Percentiles rank a stretch among this genome's conserved stretches.
phyloP scores from a whole-genome alignment of 495 filamentous ascomycete species.

The Bathelium albidoporum region DNA sequence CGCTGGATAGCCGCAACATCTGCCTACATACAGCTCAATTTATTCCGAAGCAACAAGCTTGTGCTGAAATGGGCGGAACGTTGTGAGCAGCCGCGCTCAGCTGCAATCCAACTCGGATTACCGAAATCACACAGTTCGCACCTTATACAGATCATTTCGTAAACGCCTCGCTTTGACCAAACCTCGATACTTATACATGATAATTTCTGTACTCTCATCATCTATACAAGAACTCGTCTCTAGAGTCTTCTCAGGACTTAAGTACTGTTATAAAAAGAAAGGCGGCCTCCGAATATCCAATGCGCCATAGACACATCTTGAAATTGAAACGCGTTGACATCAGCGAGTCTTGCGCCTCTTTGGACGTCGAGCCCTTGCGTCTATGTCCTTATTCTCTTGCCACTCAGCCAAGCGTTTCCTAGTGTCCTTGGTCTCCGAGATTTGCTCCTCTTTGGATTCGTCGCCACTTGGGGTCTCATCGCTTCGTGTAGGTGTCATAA shows the following conservation, averaged over 20 bases:
- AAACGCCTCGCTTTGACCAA: too few relatives aligned
- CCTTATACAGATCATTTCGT: too few relatives aligned
- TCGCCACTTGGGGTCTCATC: background rate
- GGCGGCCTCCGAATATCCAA: background rate
- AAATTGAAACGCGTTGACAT: background rate
- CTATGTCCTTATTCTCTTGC: background rate
- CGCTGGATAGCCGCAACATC: too few relatives aligned
- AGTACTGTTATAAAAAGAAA: background rate
- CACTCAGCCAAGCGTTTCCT: background rate
- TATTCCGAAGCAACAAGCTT: too few relatives aligned
- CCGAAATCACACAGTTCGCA: too few relatives aligned
- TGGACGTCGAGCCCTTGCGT: background rate
- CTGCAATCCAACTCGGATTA: too few relatives aligned
- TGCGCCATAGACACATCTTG: background rate
- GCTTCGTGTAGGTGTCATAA: background rate
- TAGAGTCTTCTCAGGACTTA: background rate
- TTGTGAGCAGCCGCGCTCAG: too few relatives aligned
- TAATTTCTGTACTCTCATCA: background rate
- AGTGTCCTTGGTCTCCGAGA: background rate
- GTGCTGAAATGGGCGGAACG: too few relatives aligned
- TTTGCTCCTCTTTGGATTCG: background rate
- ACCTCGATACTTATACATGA: background rate
- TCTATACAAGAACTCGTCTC: background rate
- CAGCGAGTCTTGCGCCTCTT: conserved; percentile 1
- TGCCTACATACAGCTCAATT: too few relatives aligned